Conservation (phyloP, 2,329 filamentous ascomycete species). For the Monilinia fructigena region DNA sequence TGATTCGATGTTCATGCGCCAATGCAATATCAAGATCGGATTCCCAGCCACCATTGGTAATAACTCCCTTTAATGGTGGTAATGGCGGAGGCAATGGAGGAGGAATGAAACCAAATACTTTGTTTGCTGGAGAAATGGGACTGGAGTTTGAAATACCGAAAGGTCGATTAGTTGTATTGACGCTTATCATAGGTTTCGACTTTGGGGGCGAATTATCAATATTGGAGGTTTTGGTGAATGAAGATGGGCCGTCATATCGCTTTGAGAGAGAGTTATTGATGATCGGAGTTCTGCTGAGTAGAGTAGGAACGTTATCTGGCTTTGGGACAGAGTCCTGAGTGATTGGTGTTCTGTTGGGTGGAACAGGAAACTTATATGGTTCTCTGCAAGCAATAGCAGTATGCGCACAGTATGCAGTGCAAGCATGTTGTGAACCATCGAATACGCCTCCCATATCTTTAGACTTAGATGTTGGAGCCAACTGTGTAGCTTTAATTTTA, state of each 20-base stretch:
- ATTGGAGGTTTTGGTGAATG: background rate
- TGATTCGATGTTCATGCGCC: constrained; percentile 1
- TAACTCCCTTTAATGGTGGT: constrained; percentile 1
- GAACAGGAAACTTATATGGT: constrained; percentile 11
- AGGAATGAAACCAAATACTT: constrained; percentile 8
- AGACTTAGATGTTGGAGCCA: background rate
- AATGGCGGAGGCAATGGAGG: background rate
- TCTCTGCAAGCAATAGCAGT: constrained; percentile 12
- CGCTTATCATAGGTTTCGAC: background rate
- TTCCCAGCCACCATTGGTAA: background rate
- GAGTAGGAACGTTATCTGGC: too few species aligned
- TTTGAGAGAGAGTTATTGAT: background rate
- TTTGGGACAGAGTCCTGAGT: background rate
- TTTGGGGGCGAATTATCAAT: background rate
- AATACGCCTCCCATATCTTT: background rate
- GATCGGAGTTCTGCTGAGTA: background rate
- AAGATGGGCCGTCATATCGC: too few species aligned
- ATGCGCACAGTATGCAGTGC: constrained; percentile 9
- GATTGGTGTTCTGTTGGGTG: background rate
- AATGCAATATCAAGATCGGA: constrained; percentile 9
- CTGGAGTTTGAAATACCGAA: background rate
- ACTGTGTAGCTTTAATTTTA: background rate
- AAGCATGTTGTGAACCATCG: constrained; percentile 11
- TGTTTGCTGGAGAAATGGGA: constrained; percentile 5
- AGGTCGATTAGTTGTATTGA: background rate